Evolutionary conservation across 1,284 basidiomycete genomes (phyloP).

Genomic region (Heterobasidion occidentale): DNA sequence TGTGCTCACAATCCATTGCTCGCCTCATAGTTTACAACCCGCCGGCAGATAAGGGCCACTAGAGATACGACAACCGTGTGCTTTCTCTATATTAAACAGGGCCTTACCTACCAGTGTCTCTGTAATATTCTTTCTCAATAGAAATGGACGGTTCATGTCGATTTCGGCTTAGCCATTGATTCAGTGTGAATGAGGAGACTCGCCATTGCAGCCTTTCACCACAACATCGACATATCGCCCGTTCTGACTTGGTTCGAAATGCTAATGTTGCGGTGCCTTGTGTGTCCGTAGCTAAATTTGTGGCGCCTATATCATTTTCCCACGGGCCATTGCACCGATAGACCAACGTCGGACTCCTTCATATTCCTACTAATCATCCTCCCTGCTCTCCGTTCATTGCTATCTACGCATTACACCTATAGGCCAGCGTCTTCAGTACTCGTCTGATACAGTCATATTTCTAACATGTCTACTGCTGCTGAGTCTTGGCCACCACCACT

Average conservation of each 20-base stretch:
- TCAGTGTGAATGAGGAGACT: too few species aligned
- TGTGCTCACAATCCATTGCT: neutral
- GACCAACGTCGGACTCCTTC: neutral
- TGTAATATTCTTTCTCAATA: slow-evolving; percentile 4
- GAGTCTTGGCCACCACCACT: slow-evolving; percentile 31
- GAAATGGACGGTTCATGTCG: neutral
- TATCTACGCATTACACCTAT: neutral
- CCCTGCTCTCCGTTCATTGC: neutral
- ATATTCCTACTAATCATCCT: neutral
- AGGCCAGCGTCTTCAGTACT: neutral
- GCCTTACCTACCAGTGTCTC: slow-evolving; percentile 5
- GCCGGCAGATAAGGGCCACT: slow-evolving; percentile 33
- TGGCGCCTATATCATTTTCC: neutral
- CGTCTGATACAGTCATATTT: neutral
- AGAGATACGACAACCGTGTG: slow-evolving; percentile 3
- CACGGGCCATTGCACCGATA: neutral
- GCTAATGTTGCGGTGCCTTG: too few species aligned
- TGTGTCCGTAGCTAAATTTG: too few species aligned
- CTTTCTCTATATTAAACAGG: slow-evolving; percentile 1
- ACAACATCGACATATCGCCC: too few species aligned
- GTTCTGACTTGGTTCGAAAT: too few species aligned
- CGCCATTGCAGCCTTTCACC: too few species aligned
- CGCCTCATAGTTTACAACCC: slow-evolving; percentile 43
- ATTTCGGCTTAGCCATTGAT: neutral
- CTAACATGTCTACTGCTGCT: slow-evolving; percentile 22